Evolutionary conservation across 2,329 filamentous ascomycete species (phyloP).

Genomic region (Cladosporium oxysporum): DNA sequence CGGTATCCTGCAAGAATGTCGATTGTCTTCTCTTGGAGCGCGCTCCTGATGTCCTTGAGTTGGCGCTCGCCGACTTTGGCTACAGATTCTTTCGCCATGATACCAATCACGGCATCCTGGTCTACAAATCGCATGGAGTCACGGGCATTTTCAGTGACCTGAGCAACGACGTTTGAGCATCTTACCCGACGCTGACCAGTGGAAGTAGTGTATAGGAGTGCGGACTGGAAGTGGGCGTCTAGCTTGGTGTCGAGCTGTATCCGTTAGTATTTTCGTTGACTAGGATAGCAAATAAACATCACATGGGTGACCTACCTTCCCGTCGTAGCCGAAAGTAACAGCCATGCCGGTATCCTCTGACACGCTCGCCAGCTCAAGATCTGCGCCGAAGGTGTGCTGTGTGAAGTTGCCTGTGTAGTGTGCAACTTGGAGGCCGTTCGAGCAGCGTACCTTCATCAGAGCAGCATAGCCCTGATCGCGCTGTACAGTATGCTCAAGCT

Average conservation of each 20-base stretch:
- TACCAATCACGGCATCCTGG: constrained; percentile 85
- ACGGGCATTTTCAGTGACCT: constrained; percentile 79
- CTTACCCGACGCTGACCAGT: constrained; percentile 85
- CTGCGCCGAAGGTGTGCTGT: constrained; percentile 91
- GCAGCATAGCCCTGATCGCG: constrained; percentile 94
- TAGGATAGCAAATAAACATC: neutral
- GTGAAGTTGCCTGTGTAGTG: constrained; percentile 96
- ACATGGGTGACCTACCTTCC: constrained; percentile 57
- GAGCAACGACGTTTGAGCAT: constrained; percentile 91
- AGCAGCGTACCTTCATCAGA: constrained; percentile 97
- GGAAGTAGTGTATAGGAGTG: constrained; percentile 89
- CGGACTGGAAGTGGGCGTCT: constrained; percentile 96
- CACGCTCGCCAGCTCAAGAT: constrained; percentile 88
- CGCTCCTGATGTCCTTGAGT: constrained; percentile 81
- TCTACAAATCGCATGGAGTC: constrained; percentile 91
- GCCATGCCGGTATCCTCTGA: constrained; percentile 92
- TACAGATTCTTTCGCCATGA: constrained; percentile 91
- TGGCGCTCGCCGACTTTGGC: constrained; percentile 72
- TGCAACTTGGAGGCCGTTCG: constrained; percentile 89
- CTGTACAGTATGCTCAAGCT: constrained; percentile 82
- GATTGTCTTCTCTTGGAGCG: constrained; percentile 85
- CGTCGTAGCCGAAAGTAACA: constrained; percentile 91
- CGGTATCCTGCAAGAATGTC: constrained; percentile 90
- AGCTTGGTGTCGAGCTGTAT: constrained; percentile 79
- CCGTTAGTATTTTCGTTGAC: neutral